A percentile compares a stretch with the other conserved stretches of the same genome.
Evolutionary conservation across 2,329 filamentous ascomycete genomes (phyloP).

Genomic region (Colletotrichum trifolii): DNA sequence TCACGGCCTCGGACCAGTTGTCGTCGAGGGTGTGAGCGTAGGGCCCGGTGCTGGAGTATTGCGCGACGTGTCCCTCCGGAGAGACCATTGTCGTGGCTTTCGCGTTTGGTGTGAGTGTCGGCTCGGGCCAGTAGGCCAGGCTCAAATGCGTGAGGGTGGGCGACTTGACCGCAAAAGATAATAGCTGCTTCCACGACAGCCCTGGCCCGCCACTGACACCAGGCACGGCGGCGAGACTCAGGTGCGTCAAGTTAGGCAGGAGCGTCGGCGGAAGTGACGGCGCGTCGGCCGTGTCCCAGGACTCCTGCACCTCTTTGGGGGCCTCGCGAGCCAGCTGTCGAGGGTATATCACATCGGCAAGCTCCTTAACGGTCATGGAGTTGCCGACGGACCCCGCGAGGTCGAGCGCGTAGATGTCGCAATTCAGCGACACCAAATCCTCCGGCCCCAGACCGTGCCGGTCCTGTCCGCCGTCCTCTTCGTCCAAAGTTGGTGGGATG

Average conservation of each 20-base stretch:
- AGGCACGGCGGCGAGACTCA: conserved; percentile 66
- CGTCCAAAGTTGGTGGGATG: conserved; percentile 46
- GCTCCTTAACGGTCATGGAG: conserved; percentile 62
- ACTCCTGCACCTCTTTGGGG: conserved; percentile 55
- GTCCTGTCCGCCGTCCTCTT: conserved; percentile 31
- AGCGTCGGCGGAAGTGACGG: conserved; percentile 46
- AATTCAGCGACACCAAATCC: conserved; percentile 48
- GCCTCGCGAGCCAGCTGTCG: conserved; percentile 33
- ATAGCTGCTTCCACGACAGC: conserved; percentile 68
- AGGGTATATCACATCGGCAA: conserved; percentile 63
- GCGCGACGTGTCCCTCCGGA: conserved; percentile 53
- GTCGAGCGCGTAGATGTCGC: conserved; percentile 64
- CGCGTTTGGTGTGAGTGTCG: conserved; percentile 66
- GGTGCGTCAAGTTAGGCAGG: conserved; percentile 68
- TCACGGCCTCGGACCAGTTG: conserved; percentile 69
- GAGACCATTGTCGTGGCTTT: conserved; percentile 59
- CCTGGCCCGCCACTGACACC: conserved; percentile 26
- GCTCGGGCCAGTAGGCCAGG: conserved; percentile 71
- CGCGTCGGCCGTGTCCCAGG: conserved; percentile 61
- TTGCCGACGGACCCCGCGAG: conserved; percentile 63
- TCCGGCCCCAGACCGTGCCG: conserved; percentile 40
- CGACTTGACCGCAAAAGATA: conserved; percentile 63
- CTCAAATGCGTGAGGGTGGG: conserved; percentile 69
- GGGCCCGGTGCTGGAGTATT: conserved; percentile 65
- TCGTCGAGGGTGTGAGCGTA: conserved; percentile 69